A percentile compares a stretch with the other conserved stretches of the same genome.
phyloP scores from a whole-genome alignment of 768 basidiomycete genomes.

The Crepidotus variabilis region DNA sequence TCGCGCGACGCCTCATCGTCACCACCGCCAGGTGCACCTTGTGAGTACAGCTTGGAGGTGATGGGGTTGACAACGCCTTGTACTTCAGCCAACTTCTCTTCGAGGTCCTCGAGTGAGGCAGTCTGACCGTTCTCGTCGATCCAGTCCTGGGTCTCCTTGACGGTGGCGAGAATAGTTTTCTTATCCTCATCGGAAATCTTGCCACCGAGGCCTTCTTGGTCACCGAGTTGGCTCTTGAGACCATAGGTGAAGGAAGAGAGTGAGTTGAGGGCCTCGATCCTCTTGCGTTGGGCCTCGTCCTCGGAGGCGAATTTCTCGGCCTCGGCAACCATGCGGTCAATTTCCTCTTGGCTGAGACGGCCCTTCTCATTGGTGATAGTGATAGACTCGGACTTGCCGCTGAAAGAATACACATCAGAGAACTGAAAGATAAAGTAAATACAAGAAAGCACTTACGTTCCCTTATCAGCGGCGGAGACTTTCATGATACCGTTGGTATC shows the following conservation, averaged over 20 bases:
- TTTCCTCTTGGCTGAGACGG: conserved; percentile 83
- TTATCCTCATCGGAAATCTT: conserved; percentile 82
- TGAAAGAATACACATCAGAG: conserved; percentile 18
- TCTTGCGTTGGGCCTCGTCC: conserved; percentile 76
- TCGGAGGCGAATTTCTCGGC: conserved; percentile 87
- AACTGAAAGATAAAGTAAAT: not conserved
- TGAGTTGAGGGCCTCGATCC: conserved; percentile 80
- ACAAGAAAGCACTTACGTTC: conserved; percentile 54
- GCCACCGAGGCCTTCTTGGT: conserved; percentile 87
- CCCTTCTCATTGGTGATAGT: conserved; percentile 97
- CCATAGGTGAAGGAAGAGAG: conserved; percentile 83
- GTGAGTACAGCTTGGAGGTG: conserved; percentile 73
- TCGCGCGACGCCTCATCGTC: conserved; percentile 37
- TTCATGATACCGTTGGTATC: conserved; percentile 96
- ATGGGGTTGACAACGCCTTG: conserved; percentile 80
- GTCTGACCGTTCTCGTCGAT: conserved; percentile 77
- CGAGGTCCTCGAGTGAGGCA: conserved; percentile 83
- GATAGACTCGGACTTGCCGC: conserved; percentile 84
- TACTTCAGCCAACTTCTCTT: conserved; percentile 85
- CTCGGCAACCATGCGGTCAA: conserved; percentile 93
- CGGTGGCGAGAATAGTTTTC: conserved; percentile 70
- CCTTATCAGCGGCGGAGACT: conserved; percentile 90
- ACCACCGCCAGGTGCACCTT: conserved; percentile 32
- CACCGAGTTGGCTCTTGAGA: conserved; percentile 82
- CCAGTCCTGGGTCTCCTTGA: conserved; percentile 93